phyloP scores from a whole-genome alignment of 495 filamentous ascomycete species.

The Chaetomium cochliodes region DNA sequence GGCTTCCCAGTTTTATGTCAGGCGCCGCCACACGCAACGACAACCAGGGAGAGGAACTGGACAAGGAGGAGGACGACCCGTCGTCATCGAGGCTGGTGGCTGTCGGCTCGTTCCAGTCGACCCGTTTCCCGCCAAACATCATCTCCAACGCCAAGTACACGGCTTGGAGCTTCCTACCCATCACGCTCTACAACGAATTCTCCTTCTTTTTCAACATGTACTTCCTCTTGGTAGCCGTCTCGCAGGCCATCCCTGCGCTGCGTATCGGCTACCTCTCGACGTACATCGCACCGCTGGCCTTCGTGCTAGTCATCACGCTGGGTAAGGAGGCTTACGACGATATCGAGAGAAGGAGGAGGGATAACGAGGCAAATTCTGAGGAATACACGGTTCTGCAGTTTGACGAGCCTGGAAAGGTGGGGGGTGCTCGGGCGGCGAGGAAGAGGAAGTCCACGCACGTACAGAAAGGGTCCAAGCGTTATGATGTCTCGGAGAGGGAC shows the following conservation, averaged over 20 bases:
- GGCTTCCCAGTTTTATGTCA: conserved; percentile 56
- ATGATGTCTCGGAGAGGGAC: conserved; percentile 38
- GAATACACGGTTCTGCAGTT: conserved; percentile 78
- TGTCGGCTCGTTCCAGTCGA: conserved; percentile 50
- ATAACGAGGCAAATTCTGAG: conserved; percentile 93
- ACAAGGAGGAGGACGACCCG: conserved; percentile 53
- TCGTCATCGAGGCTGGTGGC: conserved; percentile 52
- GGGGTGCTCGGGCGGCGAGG: conserved; percentile 32
- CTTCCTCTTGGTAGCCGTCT: conserved; percentile 91
- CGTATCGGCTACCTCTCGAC: conserved; percentile 93
- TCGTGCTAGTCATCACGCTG: conserved; percentile 86
- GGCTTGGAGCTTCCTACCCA: conserved; percentile 88
- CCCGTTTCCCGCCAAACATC: conserved; percentile 74
- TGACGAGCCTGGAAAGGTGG: conserved; percentile 43
- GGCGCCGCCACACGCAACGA: conserved; percentile 30
- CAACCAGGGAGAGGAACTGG: conserved; percentile 37
- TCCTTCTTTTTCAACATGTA: conserved; percentile 99
- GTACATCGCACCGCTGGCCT: conserved; percentile 88
- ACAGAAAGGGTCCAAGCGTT: conserved; percentile 34
- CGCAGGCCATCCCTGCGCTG: conserved; percentile 83
- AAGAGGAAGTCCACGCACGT: conserved; percentile 40
- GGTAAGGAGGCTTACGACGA: conserved; percentile 97
- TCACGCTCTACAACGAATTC: conserved; percentile 96
- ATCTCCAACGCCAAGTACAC: conserved; percentile 98
- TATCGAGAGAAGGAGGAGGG: conserved; percentile 76